These are phyloP conservation scores for Cladobotryum mycophilum DNA, from an alignment of 2,329 filamentous ascomycete genomes.

Conservation along the genomic window DNA sequence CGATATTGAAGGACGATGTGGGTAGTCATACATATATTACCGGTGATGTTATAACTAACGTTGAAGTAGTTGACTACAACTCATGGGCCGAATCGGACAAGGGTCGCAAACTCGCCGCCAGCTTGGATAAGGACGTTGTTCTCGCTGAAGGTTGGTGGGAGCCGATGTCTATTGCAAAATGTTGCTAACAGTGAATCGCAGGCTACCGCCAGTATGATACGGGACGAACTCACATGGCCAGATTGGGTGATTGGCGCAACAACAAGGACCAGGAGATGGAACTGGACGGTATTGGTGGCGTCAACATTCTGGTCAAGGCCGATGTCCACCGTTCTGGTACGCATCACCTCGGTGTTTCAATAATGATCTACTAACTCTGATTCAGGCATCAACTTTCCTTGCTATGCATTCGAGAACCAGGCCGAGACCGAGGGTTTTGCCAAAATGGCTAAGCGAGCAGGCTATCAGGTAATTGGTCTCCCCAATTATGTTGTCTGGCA, in stretches of 20 bases:
- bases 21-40: constrained; percentile 28
- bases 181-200: constrained; percentile 29
- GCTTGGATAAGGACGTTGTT: constrained; percentile 71
- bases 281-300: constrained; percentile 92
- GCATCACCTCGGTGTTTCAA: constrained; percentile 19
- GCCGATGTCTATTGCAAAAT: background rate
- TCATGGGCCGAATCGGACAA: constrained; percentile 95
- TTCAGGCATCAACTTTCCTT: constrained; percentile 91
- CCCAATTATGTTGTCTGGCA: constrained; percentile 99
- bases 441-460: constrained; percentile 95
- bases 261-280: constrained; percentile 90
- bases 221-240: constrained; percentile 81
- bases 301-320: constrained; percentile 95
- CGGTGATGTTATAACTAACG: background rate
- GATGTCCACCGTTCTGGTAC: constrained; percentile 91
- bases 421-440: constrained; percentile 98
- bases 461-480: constrained; percentile 84
- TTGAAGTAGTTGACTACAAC: constrained; percentile 80
- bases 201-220: constrained; percentile 93
- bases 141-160: constrained; percentile 71
- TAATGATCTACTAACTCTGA: constrained; percentile 18
- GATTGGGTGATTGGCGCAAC: constrained; percentile 84
- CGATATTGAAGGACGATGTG: constrained; percentile 94
- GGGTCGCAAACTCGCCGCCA: constrained; percentile 65
- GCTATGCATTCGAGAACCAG: constrained; percentile 96